Conservation (phyloP, 345 rosid species). For the Eucalyptus cloeziana region DNA sequence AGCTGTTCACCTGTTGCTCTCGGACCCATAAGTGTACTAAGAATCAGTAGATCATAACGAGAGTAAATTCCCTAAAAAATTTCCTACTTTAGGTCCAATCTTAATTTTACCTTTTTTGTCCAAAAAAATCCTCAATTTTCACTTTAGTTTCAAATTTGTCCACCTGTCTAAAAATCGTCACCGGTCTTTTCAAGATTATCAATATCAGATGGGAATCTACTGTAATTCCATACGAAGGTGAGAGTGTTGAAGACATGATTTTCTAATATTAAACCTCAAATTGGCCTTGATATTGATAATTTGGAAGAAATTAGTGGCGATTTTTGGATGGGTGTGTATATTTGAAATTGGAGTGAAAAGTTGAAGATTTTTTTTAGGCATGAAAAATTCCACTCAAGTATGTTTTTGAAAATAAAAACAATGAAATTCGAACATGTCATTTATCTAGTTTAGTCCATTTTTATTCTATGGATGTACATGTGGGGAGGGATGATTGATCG, state of each 20-base stretch:
- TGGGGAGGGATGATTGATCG: background rate
- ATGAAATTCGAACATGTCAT: background rate
- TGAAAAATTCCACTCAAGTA: rapidly evolving
- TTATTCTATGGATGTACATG: background rate
- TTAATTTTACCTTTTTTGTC: background rate
- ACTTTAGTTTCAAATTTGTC: background rate
- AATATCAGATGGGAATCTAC: rapidly evolving
- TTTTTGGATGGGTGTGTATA: background rate
- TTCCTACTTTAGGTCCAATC: background rate
- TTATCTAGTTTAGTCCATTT: background rate
- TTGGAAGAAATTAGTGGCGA: background rate
- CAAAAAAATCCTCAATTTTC: background rate
- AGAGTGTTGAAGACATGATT: background rate
- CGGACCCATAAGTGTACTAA: background rate
- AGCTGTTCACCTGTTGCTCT: background rate
- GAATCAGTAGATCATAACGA: background rate
- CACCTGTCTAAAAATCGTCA: background rate
- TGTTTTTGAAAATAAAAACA: background rate
- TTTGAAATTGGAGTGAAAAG: background rate
- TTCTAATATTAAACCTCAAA: background rate
- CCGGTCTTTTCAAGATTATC: background rate
- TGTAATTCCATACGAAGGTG: background rate
- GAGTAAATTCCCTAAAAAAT: background rate
- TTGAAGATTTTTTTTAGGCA: background rate
- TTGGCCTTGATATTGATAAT: background rate